A percentile compares a stretch with the other conserved stretches of the same genome.
Conservation (phyloP, 805 yeast species). For the Candida succiphila region DNA sequence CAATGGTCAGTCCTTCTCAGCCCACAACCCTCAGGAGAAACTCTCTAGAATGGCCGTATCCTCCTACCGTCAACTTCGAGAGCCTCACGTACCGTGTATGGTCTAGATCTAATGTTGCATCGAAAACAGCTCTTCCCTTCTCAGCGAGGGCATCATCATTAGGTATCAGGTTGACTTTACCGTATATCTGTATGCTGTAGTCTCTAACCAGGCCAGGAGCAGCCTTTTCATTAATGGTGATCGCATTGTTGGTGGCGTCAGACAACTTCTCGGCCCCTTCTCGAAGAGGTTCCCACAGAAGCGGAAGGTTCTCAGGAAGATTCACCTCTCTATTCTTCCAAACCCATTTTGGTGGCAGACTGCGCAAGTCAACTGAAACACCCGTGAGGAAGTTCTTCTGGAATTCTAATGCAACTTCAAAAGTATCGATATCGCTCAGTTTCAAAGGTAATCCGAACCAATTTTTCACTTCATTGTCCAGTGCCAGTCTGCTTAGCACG, state of each 20-base stretch:
- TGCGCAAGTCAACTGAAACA: slow-evolving; percentile 14
- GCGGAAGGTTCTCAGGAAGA: slow-evolving; percentile 17
- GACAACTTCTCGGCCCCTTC: slow-evolving; percentile 6
- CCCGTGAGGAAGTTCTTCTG: slow-evolving; percentile 21
- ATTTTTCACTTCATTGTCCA: slow-evolving; percentile 18
- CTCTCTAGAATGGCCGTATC: too few relatives aligned
- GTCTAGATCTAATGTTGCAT: slow-evolving; percentile 25
- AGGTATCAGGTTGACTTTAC: slow-evolving; percentile 15
- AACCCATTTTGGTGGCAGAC: slow-evolving; percentile 2
- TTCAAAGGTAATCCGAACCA: slow-evolving; percentile 22
- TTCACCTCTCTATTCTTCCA: slow-evolving; percentile 3
- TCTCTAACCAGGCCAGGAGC: slow-evolving; percentile 14
- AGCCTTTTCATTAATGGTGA: slow-evolving; percentile 16
- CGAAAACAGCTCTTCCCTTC: slow-evolving; percentile 21
- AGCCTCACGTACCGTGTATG: slow-evolving; percentile 21
- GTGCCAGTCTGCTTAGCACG: slow-evolving; percentile 18
- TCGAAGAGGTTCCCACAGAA: slow-evolving; percentile 22
- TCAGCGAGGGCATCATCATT: slow-evolving; percentile 11
- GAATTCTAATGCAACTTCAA: slow-evolving; percentile 21
- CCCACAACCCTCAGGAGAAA: too few relatives aligned
- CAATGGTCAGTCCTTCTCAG: too few relatives aligned
- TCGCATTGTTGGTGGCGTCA: slow-evolving; percentile 4
- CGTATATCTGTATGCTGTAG: slow-evolving; percentile 21
- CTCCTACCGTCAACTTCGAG: not conserved
- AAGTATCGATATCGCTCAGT: slow-evolving; percentile 17